phyloP scores from a whole-genome alignment of 768 basidiomycete species.

The Melanogaster broomeanus region DNA sequence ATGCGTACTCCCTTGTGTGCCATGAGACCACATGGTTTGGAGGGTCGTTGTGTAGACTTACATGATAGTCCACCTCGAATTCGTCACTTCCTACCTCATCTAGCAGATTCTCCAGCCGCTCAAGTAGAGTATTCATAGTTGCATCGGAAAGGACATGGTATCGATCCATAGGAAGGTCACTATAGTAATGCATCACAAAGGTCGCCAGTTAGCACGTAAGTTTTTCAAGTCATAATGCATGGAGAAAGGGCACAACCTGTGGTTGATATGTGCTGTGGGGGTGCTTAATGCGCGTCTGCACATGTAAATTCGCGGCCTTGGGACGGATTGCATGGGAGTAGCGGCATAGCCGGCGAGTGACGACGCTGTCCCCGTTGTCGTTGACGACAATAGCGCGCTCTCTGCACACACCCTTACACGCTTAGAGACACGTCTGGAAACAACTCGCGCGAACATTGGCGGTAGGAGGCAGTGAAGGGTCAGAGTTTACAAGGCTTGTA shows the following conservation, averaged over 20 bases:
- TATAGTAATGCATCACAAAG: conserved; percentile 16
- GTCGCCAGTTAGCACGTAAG: not conserved
- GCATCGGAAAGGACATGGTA: conserved; percentile 76
- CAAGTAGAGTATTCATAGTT: conserved; percentile 77
- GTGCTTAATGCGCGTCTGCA: conserved; percentile 39
- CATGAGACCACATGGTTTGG: not conserved
- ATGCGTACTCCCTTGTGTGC: not conserved
- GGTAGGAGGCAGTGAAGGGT: not conserved
- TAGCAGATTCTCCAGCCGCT: conserved; percentile 72
- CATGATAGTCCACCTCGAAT: conserved; percentile 89
- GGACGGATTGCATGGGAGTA: not conserved
- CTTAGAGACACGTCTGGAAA: conserved; percentile 14
- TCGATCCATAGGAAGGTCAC: conserved; percentile 56
- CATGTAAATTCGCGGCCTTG: conserved; percentile 1
- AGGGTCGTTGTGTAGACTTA: conserved; percentile 37
- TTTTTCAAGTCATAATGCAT: not conserved
- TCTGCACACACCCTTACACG: conserved; percentile 4
- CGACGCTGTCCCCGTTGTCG: conserved; percentile 1
- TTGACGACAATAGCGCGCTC: conserved; percentile 3
- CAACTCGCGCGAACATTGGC: conserved; percentile 20
- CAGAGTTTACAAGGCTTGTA: not conserved
- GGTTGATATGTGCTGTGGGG: conserved; percentile 57
- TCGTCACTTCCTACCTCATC: conserved; percentile 54
- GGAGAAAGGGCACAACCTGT: conserved; percentile 43
- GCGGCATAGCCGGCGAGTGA: not conserved